Percentiles rank a stretch among this genome's conserved stretches.
Evolutionary conservation across 106 monocot genomes (phyloP).

Genomic region (Allium cepa): DNA sequence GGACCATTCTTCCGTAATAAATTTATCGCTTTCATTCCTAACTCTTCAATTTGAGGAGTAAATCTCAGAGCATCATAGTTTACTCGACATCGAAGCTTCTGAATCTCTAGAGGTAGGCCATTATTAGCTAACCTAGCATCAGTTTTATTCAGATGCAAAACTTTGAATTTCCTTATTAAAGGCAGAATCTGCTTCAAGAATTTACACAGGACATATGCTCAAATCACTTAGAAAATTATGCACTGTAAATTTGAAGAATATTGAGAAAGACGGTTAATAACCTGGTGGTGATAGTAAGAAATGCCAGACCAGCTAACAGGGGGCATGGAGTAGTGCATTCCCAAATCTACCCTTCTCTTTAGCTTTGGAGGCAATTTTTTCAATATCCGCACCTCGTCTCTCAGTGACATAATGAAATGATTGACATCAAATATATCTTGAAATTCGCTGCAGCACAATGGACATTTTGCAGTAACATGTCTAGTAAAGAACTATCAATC

Average conservation of each 20-base stretch:
- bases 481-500: neutral
- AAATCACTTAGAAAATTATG: neutral
- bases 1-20: constrained; percentile 71
- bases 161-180: constrained; percentile 70
- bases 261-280: constrained; percentile 10
- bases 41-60: constrained; percentile 81
- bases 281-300: constrained; percentile 79
- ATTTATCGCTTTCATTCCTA: constrained; percentile 59
- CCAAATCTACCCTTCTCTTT: constrained; percentile 54
- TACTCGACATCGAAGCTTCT: constrained; percentile 77
- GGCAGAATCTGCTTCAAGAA: constrained; percentile 69
- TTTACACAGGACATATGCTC: too few species aligned
- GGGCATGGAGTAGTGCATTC: constrained; percentile 69
- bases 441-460: constrained; percentile 55
- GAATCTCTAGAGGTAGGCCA: constrained; percentile 77
- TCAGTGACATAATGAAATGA: constrained; percentile 84
- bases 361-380: constrained; percentile 83
- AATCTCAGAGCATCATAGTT: constrained; percentile 74
- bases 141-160: constrained; percentile 79
- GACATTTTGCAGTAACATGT: neutral
- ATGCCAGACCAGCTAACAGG: constrained; percentile 96
- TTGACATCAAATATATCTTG: constrained; percentile 96
- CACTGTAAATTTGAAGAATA: neutral
- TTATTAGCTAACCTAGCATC: constrained; percentile 95
- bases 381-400: constrained; percentile 90